Conservation (phyloP, 768 basidiomycete species). For the Lanmaoa pseudosensibilis region DNA sequence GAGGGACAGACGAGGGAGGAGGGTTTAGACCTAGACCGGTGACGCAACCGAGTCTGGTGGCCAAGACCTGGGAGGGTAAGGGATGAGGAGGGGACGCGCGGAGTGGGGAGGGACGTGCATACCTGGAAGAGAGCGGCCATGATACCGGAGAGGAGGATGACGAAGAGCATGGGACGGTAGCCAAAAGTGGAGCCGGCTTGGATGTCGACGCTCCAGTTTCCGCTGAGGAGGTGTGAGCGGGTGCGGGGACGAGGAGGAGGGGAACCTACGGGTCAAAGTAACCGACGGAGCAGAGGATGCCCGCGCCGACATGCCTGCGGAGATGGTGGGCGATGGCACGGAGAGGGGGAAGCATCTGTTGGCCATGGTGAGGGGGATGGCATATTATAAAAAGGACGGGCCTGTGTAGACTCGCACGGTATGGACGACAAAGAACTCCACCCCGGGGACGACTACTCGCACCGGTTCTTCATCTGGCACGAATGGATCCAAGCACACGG, state of each 20-base stretch:
- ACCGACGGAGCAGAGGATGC: conserved; percentile 40
- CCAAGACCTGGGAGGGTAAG: conserved; percentile 29
- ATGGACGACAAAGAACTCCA: conserved; percentile 67
- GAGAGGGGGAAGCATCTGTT: not conserved
- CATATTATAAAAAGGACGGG: no score
- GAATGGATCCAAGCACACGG: conserved; percentile 90
- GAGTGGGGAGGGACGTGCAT: not conserved
- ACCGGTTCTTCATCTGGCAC: conserved; percentile 87
- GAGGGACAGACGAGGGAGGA: no score
- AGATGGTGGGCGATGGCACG: conserved; percentile 29
- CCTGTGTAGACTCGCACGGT: not conserved
- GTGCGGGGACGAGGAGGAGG: not conserved
- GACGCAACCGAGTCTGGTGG: conserved; percentile 43
- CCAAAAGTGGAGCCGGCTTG: conserved; percentile 44
- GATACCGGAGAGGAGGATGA: conserved; percentile 46
- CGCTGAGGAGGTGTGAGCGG: conserved; percentile 12
- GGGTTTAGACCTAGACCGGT: conserved; percentile 24
- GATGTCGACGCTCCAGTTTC: conserved; percentile 48
- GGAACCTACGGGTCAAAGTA: conserved; percentile 35
- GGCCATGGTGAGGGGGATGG: no score
- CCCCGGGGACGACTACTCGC: conserved; percentile 78
- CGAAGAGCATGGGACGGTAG: conserved; percentile 45
- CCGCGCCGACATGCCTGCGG: conserved; percentile 38
- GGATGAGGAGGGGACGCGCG: not conserved
- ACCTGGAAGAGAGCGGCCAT: conserved; percentile 45